Evolutionary conservation across 2,329 filamentous ascomycete species (phyloP).

Genomic region (Colletotrichum sp.): DNA sequence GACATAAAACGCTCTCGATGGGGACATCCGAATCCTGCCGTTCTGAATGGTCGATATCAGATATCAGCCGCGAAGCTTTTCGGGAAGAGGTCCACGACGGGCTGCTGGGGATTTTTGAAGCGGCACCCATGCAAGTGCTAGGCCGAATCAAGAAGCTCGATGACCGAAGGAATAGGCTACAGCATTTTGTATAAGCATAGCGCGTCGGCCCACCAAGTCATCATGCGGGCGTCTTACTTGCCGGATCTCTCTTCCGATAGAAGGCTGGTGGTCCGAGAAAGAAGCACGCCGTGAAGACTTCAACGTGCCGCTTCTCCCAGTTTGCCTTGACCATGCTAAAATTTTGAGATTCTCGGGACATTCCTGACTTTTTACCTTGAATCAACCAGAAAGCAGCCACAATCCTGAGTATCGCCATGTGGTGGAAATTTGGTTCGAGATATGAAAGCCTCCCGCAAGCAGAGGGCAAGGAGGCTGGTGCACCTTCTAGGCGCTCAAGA

Average conservation of each 20-base stretch:
- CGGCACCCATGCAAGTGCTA: background rate
- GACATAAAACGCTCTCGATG: background rate
- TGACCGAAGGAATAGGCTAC: background rate
- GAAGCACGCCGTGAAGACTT: background rate
- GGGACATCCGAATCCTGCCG: background rate
- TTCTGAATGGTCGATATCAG: background rate
- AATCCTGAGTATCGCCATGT: background rate
- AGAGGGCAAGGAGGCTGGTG: background rate
- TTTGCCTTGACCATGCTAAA: background rate
- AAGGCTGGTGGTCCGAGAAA: background rate
- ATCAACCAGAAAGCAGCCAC: background rate
- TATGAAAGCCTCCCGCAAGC: background rate
- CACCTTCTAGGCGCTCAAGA: background rate
- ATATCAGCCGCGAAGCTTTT: background rate
- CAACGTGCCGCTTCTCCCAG: background rate
- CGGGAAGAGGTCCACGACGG: background rate
- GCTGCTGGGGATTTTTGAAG: background rate
- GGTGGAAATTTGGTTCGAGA: background rate
- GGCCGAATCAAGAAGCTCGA: conserved; percentile 5
- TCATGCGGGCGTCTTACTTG: background rate
- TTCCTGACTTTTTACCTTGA: rapidly evolving
- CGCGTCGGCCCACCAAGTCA: background rate
- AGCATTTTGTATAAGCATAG: background rate
- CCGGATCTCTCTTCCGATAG: background rate
- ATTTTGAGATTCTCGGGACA: rapidly evolving